Evolutionary conservation across 495 filamentous ascomycete genomes (phyloP).

Genomic region (Talaromyces adpressus): DNA sequence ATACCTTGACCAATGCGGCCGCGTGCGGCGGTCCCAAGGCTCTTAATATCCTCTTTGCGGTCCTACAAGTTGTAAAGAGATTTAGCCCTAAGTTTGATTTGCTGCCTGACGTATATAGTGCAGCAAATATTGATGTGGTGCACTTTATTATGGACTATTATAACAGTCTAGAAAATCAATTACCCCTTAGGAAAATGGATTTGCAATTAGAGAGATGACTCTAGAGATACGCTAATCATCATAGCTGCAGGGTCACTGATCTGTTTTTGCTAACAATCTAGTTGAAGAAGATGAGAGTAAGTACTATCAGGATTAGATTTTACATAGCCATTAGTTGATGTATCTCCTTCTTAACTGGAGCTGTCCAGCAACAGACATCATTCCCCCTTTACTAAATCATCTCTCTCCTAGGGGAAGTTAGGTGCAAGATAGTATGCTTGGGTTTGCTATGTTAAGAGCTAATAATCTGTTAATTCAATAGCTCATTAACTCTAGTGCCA

Average conservation of each 20-base stretch:
- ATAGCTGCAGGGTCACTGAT: not conserved
- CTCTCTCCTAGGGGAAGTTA: not conserved
- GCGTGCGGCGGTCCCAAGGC: not conserved
- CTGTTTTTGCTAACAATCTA: not conserved
- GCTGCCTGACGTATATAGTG: not conserved
- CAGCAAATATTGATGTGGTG: not conserved
- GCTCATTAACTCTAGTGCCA: conserved; percentile 10
- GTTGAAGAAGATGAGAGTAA: not conserved
- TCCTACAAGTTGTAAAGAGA: not conserved
- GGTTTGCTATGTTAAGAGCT: conserved; percentile 3
- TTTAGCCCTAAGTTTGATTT: not conserved
- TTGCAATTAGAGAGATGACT: conserved; percentile 1
- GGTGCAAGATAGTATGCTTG: conserved; percentile 8
- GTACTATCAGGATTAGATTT: not conserved
- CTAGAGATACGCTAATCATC: not conserved
- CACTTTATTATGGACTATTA: conserved; percentile 1
- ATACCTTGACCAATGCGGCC: conserved; percentile 3
- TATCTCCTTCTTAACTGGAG: conserved; percentile 11
- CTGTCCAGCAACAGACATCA: conserved; percentile 8
- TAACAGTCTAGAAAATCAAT: not conserved
- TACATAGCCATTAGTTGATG: conserved; percentile 1
- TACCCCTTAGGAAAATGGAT: not conserved
- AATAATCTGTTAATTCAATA: conserved; percentile 8
- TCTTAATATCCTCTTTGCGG: not conserved
- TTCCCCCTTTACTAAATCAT: not conserved